Evolutionary conservation across 106 monocot species (phyloP).

Genomic region (Alisma plantagoaquatica): DNA sequence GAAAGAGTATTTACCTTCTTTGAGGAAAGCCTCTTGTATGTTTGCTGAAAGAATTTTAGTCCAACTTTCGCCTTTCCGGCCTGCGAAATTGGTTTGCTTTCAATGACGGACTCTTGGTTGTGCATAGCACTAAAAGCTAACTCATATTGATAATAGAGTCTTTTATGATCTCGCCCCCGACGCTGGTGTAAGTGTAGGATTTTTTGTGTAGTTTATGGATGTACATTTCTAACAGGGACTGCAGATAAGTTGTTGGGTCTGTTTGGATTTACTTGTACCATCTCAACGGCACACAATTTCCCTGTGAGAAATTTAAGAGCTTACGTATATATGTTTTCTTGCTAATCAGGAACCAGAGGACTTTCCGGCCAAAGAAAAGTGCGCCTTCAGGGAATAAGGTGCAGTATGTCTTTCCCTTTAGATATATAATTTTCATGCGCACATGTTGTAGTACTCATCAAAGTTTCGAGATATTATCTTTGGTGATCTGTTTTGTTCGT

Average conservation of each 20-base stretch:
- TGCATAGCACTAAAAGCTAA: neutral
- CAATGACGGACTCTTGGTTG: neutral
- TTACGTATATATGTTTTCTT: neutral
- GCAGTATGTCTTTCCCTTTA: too few relatives aligned
- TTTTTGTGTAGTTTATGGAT: slow-evolving; percentile 1
- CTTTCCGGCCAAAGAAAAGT: slow-evolving; percentile 31
- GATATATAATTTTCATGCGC: too few relatives aligned
- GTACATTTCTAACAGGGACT: too few relatives aligned
- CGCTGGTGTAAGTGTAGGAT: neutral
- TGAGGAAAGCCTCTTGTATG: too few relatives aligned
- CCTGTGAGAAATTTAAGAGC: neutral
- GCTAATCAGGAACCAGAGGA: slow-evolving; percentile 24
- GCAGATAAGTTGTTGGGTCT: neutral
- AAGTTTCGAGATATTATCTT: too few relatives aligned
- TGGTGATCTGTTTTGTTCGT: too few relatives aligned
- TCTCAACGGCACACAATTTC: neutral
- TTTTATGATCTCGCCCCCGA: too few relatives aligned
- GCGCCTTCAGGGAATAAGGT: slow-evolving; percentile 28
- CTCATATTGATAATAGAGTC: neutral
- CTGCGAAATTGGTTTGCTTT: neutral
- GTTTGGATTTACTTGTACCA: neutral
- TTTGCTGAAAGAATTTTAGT: too few relatives aligned
- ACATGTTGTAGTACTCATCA: too few relatives aligned
- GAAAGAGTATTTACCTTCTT: too few relatives aligned
- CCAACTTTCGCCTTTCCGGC: too few relatives aligned